Base-by-base conservation (phyloP, 495 filamentous ascomycete species). In the Oidiodendron maius region DNA sequence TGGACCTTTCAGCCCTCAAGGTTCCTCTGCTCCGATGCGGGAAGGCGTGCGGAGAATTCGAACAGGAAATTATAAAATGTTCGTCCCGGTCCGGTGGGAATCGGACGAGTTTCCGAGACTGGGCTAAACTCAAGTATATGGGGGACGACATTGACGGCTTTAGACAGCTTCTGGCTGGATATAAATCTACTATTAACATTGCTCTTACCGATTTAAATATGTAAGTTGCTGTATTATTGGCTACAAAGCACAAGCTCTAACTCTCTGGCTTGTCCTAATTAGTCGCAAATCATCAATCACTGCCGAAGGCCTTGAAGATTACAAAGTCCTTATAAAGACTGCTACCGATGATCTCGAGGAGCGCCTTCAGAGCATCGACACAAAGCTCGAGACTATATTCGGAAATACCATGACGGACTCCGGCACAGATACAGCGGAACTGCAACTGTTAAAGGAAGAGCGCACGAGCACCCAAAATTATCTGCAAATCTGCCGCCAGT, bases 151-250 rank as follows among this genome's bases (percentile, higher is more conserved):
- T 67, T 32, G 44, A 62, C 41, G 62, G 51, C 30, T 69, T 70
- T 41, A 55, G 56, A 23, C 17, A 51, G 13, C 24, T 66, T 26
- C 25, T 71, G 13, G 56, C 65, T 32, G 61, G 66, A 32, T 71
- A 69, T 50, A 70, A 71, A 52, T 51, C 60, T 40, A 71, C 66
- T 2, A 65, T 71, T 38, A 64, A 38, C 39, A 65, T 70, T 62
- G 62, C 64, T 13, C 54, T 71, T 10, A 63, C 58, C 3, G 58
- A 68, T 51, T 61, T 61, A 54, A 69, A 58, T 22, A 54, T 70
- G 66, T 70, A 57, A 62, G 64, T 63, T 10, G 47, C 40, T 46
- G 38, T 44, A 45, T 49, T 52, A 24, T 25, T 46, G 43, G 24
- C n/a, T 21, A 46, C n/a, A 43, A 30, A 15, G 9, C 38, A 42